A percentile compares a stretch with the other conserved stretches of the same genome.
Evolutionary conservation across 1,284 basidiomycete species (phyloP).

Genomic region (Ustilago xerochloae): DNA sequence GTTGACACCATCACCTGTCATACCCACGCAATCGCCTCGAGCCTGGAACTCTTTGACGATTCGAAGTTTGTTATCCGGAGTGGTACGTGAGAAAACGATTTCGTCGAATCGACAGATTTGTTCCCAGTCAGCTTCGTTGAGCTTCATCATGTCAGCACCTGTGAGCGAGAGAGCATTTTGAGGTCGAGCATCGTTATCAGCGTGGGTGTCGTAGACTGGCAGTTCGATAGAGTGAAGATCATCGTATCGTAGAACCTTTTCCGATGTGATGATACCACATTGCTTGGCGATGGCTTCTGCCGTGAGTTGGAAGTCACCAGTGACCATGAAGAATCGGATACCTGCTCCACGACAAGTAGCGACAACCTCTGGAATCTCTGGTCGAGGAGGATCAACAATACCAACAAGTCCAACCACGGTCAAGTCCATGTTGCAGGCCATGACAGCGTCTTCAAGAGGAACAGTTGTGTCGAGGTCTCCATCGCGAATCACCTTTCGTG

Average conservation of each 20-base stretch:
- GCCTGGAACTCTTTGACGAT: slow-evolving; percentile 76
- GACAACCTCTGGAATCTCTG: slow-evolving; percentile 74
- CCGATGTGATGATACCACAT: slow-evolving; percentile 74
- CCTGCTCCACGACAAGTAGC: slow-evolving; percentile 74
- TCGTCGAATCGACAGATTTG: slow-evolving; percentile 74
- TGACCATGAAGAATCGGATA: slow-evolving; percentile 78
- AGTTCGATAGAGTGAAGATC: slow-evolving; percentile 54
- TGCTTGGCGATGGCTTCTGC: slow-evolving; percentile 75
- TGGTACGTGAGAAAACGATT: slow-evolving; percentile 79
- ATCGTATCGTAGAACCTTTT: slow-evolving; percentile 68
- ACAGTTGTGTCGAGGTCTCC: slow-evolving; percentile 67
- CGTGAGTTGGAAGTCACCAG: slow-evolving; percentile 73
- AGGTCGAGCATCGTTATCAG: slow-evolving; percentile 42
- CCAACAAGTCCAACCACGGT: slow-evolving; percentile 76
- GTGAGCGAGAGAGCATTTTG: slow-evolving; percentile 27
- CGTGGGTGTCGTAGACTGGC: slow-evolving; percentile 31
- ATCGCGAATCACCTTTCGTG: slow-evolving; percentile 45
- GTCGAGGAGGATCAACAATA: slow-evolving; percentile 75
- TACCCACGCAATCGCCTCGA: slow-evolving; percentile 72
- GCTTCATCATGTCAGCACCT: slow-evolving; percentile 27
- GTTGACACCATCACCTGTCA: slow-evolving; percentile 78
- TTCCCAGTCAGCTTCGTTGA: slow-evolving; percentile 69
- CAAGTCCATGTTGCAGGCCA: slow-evolving; percentile 69
- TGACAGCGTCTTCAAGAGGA: slow-evolving; percentile 66
- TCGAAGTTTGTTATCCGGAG: slow-evolving; percentile 76